Evolutionary conservation across 306 rosid species (phyloP).

Genomic region (Lathyrus tuberosus): DNA sequence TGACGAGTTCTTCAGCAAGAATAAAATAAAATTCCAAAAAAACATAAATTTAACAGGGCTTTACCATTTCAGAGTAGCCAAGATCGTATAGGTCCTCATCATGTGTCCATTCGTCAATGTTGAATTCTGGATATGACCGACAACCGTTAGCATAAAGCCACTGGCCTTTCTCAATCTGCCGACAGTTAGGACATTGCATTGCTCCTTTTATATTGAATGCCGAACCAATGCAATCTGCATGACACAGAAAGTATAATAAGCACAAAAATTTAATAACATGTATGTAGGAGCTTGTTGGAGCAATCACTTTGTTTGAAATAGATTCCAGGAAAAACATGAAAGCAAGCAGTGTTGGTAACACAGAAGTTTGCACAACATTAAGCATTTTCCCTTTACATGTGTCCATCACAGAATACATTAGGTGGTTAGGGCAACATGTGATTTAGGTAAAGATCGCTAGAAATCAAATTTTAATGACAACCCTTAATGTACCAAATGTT

Average conservation of each 20-base stretch:
- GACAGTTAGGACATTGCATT: conserved; percentile 99
- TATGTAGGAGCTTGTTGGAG: not conserved
- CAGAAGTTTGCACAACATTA: not conserved
- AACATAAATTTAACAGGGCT: conserved; percentile 19
- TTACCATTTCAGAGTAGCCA: conserved; percentile 93
- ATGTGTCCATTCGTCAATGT: conserved; percentile 88
- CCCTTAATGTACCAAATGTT: not conserved
- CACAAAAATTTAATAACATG: conserved; percentile 17
- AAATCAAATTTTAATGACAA: conserved; percentile 19
- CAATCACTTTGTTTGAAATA: conserved; percentile 25
- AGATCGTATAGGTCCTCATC: conserved; percentile 98
- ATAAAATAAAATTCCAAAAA: too few relatives aligned
- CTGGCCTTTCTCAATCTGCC: conserved; percentile 97
- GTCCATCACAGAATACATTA: conserved; percentile 10
- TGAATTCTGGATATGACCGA: conserved; percentile 83
- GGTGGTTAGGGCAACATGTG: not conserved
- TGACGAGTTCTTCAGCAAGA: too few relatives aligned
- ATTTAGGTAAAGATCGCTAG: not conserved
- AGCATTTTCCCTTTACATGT: not conserved
- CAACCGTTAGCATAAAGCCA: conserved; percentile 96
- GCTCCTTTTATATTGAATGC: conserved; percentile 95
- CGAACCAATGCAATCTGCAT: conserved; percentile 93
- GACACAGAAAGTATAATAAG: conserved; percentile 35
- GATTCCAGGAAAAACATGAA: conserved; percentile 24
- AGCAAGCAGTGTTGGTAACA: conserved; percentile 1